A percentile compares a stretch with the other conserved stretches of the same genome.
These are phyloP conservation scores for Ophiostoma ips DNA, from an alignment of 2,329 filamentous ascomycete species.

Conservation along the genomic window DNA sequence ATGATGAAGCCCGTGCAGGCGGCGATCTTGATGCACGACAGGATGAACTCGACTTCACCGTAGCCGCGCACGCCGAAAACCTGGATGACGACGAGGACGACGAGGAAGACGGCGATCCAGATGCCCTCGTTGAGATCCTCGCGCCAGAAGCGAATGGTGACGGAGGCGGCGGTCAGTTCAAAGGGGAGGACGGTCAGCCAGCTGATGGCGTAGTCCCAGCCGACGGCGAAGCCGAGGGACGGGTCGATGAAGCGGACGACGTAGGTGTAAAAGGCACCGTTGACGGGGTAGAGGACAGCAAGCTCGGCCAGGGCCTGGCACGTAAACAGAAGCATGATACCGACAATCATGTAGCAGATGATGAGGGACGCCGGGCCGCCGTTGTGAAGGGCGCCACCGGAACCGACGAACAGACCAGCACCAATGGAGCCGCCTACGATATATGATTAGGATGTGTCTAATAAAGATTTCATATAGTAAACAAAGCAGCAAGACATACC, in stretches of 20 bases:
- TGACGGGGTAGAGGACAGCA: constrained; percentile 44
- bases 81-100: constrained; percentile 35
- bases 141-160: constrained; percentile 41
- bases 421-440: constrained; percentile 27
- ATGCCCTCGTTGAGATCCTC: constrained; percentile 35
- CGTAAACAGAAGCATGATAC: constrained; percentile 43
- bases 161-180: constrained; percentile 38
- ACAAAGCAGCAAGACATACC: constrained; percentile 20
- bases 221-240: constrained; percentile 40
- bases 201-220: constrained; percentile 37
- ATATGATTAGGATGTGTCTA: constrained; percentile 8
- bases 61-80: constrained; percentile 45
- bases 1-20: constrained; percentile 52
- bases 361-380: constrained; percentile 43
- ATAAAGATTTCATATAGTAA: neutral
- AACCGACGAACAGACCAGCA: constrained; percentile 56
- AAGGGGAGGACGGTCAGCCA: constrained; percentile 38
- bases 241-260: constrained; percentile 47
- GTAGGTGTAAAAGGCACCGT: constrained; percentile 50
- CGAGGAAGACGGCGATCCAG: constrained; percentile 43
- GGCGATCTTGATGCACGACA: constrained; percentile 42
- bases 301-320: constrained; percentile 47
- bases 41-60: constrained; percentile 44
- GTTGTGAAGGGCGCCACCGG: constrained; percentile 42
- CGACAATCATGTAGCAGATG: constrained; percentile 40